Conservation (phyloP, 164 flowering plant species). For the Platanus orientalis region DNA sequence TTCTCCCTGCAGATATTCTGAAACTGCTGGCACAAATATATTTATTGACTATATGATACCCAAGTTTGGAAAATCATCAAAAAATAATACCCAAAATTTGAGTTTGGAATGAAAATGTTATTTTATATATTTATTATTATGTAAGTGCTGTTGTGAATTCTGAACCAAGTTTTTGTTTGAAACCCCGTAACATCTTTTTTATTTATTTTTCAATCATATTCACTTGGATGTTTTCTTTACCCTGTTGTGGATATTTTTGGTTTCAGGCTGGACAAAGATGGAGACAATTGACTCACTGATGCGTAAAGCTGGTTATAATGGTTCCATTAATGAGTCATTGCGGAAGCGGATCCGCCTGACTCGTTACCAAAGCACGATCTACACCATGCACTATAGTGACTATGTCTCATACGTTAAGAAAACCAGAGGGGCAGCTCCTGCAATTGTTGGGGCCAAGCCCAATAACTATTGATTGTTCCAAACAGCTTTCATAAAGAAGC, state of each 20-base stretch:
- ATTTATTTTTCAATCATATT: too few relatives aligned
- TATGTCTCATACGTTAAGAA: slow-evolving; percentile 62
- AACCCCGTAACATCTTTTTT: too few relatives aligned
- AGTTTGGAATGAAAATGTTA: too few relatives aligned
- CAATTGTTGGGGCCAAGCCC: slow-evolving; percentile 38
- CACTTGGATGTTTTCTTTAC: too few relatives aligned
- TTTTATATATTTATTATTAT: too few relatives aligned
- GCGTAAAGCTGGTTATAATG: slow-evolving; percentile 84
- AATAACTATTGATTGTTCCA: slow-evolving; percentile 32
- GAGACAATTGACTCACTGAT: slow-evolving; percentile 91
- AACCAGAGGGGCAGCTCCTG: slow-evolving; percentile 56
- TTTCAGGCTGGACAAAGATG: slow-evolving; percentile 71
- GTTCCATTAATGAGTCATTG: slow-evolving; percentile 63
- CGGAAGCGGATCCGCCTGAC: slow-evolving; percentile 67
- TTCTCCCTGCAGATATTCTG: too few relatives aligned
- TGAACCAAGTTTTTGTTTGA: too few relatives aligned
- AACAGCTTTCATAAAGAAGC: slow-evolving; percentile 13
- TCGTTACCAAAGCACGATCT: slow-evolving; percentile 91
- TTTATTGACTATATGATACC: too few relatives aligned
- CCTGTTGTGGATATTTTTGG: background rate
- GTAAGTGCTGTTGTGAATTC: too few relatives aligned
- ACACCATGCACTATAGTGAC: slow-evolving; percentile 72
- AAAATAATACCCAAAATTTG: too few relatives aligned
- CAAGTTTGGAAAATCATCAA: too few relatives aligned
- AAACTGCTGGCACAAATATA: too few relatives aligned